Evolutionary conservation across 768 basidiomycete genomes (phyloP).

Genomic region (Phanerodontia chrysosporium): DNA sequence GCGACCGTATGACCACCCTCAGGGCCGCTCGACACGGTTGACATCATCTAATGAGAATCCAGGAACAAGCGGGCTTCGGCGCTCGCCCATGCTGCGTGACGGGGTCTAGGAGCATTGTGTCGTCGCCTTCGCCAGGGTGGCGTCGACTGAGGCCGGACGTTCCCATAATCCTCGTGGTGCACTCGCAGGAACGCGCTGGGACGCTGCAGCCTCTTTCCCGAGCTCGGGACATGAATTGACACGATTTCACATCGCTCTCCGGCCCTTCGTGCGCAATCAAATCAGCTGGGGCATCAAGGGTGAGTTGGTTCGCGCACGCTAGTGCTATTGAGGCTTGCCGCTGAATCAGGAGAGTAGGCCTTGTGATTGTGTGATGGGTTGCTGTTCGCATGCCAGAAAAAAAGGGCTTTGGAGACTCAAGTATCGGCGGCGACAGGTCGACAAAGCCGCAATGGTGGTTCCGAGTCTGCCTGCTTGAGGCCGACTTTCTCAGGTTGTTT

Average conservation of each 20-base stretch:
- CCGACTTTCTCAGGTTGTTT: not conserved
- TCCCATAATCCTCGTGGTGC: not conserved
- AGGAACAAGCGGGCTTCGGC: slow-evolving; percentile 6
- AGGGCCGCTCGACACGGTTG: slow-evolving; percentile 1
- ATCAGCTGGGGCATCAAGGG: slow-evolving; percentile 10
- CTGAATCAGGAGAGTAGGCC: slow-evolving; percentile 8
- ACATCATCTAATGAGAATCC: slow-evolving; percentile 11
- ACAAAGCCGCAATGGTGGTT: not conserved
- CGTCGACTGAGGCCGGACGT: slow-evolving; percentile 4
- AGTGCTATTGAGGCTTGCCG: slow-evolving; percentile 5
- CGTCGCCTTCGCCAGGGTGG: slow-evolving; percentile 9
- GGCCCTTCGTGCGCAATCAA: not conserved
- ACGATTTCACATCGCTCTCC: not conserved
- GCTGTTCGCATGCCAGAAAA: slow-evolving; percentile 5
- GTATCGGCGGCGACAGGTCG: not conserved
- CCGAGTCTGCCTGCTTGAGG: not conserved
- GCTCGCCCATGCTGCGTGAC: slow-evolving; percentile 5
- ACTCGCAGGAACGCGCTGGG: not conserved
- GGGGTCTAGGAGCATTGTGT: slow-evolving; percentile 6
- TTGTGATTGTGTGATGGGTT: slow-evolving; percentile 5
- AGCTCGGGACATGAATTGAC: not conserved
- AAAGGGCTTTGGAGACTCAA: not conserved
- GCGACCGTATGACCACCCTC: slow-evolving; percentile 9
- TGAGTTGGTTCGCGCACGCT: slow-evolving; percentile 6
- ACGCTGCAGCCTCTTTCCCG: not conserved